Conservation (phyloP, 2,329 filamentous ascomycete species). For the Ascochyta koolunga region DNA sequence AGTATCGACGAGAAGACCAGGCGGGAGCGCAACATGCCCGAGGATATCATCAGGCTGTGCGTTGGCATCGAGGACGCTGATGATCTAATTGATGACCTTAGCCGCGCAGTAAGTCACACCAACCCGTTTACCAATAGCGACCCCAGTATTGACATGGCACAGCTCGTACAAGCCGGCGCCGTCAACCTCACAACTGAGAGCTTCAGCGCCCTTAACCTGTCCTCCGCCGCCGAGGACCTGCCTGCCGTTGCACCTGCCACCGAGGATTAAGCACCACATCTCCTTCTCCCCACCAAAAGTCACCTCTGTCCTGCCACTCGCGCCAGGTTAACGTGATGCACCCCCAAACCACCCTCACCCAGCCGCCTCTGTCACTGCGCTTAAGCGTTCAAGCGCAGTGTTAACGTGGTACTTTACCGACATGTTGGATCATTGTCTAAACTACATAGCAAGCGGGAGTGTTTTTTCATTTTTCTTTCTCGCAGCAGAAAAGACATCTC, state of each 20-base stretch:
- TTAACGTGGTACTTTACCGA: conserved; percentile 44
- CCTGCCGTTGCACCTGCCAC: conserved; percentile 19
- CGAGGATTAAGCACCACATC: conserved; percentile 14
- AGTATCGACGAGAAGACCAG: conserved; percentile 96
- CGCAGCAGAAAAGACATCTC: not conserved
- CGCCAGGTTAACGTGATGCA: conserved; percentile 46
- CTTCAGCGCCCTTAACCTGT: conserved; percentile 66
- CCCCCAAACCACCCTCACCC: not conserved
- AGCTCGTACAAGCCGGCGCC: conserved; percentile 89
- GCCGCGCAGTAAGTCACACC: conserved; percentile 75
- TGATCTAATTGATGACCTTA: conserved; percentile 91
- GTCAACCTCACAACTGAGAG: conserved; percentile 85
- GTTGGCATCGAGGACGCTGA: conserved; percentile 94
- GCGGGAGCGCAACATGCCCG: conserved; percentile 74
- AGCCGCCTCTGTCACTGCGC: conserved; percentile 48
- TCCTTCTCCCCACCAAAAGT: conserved; percentile 22
- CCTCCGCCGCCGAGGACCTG: conserved; percentile 17
- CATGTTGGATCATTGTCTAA: not conserved
- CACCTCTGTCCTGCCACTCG: conserved; percentile 41
- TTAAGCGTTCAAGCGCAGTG: conserved; percentile 13
- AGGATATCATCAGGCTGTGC: conserved; percentile 94
- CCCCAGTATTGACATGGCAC: not conserved
- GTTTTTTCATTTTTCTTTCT: not conserved
- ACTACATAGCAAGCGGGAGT: conserved; percentile 6
- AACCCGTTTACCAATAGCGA: too few species aligned